Percentiles rank a stretch among this genome's conserved stretches.
These are phyloP conservation scores for Macrophomina phaseolina DNA, from an alignment of 2,329 filamentous ascomycete species.

Conservation along the genomic window DNA sequence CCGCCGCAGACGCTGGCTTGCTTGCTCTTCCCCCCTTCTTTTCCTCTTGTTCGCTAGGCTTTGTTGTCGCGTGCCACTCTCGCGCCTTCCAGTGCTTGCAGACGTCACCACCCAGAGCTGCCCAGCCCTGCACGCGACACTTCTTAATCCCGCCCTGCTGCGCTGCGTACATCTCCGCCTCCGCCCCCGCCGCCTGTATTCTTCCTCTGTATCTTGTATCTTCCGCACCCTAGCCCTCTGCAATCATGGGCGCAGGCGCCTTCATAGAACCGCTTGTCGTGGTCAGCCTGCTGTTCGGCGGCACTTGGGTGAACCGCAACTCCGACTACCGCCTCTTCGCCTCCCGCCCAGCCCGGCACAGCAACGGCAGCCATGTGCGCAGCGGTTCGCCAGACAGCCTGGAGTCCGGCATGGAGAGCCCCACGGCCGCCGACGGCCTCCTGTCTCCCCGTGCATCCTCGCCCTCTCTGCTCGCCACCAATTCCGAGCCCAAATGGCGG, in stretches of 20 bases:
- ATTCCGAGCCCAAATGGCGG: conserved; percentile 57
- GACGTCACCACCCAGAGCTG: not conserved
- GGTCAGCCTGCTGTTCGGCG: conserved; percentile 63
- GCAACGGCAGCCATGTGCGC: conserved; percentile 30
- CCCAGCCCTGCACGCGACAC: not conserved
- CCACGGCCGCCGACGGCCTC: conserved; percentile 41
- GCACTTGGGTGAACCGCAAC: conserved; percentile 67
- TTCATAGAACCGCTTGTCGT: conserved; percentile 68
- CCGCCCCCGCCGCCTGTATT: not conserved
- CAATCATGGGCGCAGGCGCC: conserved; percentile 60
- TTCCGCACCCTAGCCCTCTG: not conserved
- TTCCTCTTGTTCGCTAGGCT: not conserved
- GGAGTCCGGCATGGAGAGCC: conserved; percentile 49
- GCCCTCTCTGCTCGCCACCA: conserved; percentile 48
- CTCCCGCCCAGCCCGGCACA: conserved; percentile 33
- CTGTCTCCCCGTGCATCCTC: conserved; percentile 42
- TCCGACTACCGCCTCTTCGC: conserved; percentile 45
- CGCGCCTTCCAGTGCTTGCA: not conserved
- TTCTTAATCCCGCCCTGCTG: not conserved
- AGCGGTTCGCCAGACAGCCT: conserved; percentile 47
- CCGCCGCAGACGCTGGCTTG: not conserved
- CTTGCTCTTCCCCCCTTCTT: not conserved
- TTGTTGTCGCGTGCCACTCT: conserved; percentile 13
- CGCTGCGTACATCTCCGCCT: not conserved
- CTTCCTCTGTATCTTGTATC: not conserved